Evolutionary conservation across 163 green algal genomes (phyloP), one percentile per base, ranked within the genome.

Genomic region (Chloromonas sp.): DNA sequence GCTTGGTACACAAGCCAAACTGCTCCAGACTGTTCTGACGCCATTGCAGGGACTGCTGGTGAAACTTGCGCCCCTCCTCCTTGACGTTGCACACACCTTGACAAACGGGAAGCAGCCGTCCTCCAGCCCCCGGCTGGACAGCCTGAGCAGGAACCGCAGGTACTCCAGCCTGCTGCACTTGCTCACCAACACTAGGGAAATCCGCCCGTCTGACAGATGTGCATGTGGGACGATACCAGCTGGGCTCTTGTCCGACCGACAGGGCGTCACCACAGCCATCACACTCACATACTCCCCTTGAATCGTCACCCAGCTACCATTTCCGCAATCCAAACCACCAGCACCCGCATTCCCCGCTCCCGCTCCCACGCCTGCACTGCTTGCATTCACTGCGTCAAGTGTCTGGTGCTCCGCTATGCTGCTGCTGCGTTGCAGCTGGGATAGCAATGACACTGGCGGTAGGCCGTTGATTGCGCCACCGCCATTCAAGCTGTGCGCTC

Each of bases 211-310:
- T 5, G 88, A 84, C 60, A 98, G 88, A 88, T 98, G 95, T 13
- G 87, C 91, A 79, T 93, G 87, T 8, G 92, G 91, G 2, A 92
- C 86, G 78, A 98, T 88, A 70, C 89, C 89, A 59, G 71, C 71
- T 36, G 83, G 87, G 77, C 89, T 94, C 86, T 96, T 95, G 84
- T 98, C 94, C 36, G 88, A 95, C 60, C 94, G 84, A 84, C 96
- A 98, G 2, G 94, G 93, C 62, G 95, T 95, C 2, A 97, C 92
- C 0, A 96, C 89, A 1, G 89, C 87, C 93, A 96, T 97, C 74
- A 98, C 88, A 71, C 87, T 92, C 57, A 92, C 86, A 77, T 91
- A 97, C 81, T 92, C 82, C 0, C 91, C 95, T 71, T 96, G 88
- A 57, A 93, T 59, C n/a, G 77, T 87, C 61, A 86, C 84, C 90